These are phyloP conservation scores for Tetrastigma voinierianum DNA, from an alignment of 164 flowering plant genomes.

Conservation along the genomic window DNA sequence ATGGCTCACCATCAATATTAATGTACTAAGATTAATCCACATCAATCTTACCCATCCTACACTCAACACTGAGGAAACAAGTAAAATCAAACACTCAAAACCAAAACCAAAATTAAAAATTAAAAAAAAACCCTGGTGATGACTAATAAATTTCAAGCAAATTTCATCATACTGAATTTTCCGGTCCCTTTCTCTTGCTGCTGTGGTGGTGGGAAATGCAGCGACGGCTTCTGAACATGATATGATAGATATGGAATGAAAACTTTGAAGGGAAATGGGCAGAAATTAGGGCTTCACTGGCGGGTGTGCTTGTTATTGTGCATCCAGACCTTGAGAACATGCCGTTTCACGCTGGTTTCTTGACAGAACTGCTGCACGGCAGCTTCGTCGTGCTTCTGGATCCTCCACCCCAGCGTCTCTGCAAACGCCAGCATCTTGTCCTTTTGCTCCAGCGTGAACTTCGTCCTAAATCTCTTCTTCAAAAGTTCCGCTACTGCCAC, in stretches of 20 bases:
- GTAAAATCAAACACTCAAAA: neutral
- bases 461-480: conserved; percentile 64
- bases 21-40: conserved; percentile 5
- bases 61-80: conserved; percentile 3
- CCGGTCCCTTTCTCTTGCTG: neutral
- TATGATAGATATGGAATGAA: neutral
- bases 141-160: conserved; percentile 1
- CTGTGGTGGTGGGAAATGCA: neutral
- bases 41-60: conserved; percentile 1
- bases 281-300: conserved; percentile 65
- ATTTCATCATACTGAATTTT: neutral
- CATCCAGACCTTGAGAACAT: conserved; percentile 88
- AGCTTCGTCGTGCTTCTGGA: conserved; percentile 71
- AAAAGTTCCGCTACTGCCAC: conserved; percentile 25
- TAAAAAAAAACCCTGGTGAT: conserved; percentile 10
- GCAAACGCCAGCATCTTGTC: conserved; percentile 72
- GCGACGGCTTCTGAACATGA: neutral
- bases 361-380: conserved; percentile 61
- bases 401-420: conserved; percentile 72
- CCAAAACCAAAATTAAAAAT: neutral
- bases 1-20: conserved; percentile 22
- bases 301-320: conserved; percentile 83
- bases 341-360: conserved; percentile 48
- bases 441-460: conserved; percentile 71
- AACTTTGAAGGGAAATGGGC: neutral